phyloP scores from a whole-genome alignment of 2,329 filamentous ascomycete species.

The Chrysoporthe deuterocubensis region DNA sequence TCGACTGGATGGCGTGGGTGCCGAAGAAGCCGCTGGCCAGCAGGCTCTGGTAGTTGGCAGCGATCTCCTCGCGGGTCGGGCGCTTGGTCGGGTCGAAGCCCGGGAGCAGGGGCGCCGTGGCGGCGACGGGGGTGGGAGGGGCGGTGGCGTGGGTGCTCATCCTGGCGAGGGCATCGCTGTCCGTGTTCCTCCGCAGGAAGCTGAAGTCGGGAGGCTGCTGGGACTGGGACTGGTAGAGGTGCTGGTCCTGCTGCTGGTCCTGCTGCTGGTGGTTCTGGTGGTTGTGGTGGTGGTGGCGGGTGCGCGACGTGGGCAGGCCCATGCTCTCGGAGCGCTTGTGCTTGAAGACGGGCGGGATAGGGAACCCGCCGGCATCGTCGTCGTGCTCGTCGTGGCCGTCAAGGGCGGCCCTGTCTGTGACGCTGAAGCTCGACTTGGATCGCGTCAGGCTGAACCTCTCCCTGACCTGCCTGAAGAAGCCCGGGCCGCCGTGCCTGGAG shows the following conservation, averaged over 20 bases:
- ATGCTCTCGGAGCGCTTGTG: slow-evolving; percentile 28
- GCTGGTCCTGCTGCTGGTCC: background rate
- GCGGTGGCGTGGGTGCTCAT: slow-evolving; percentile 1
- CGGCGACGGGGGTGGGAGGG: background rate
- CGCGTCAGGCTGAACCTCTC: slow-evolving; percentile 37
- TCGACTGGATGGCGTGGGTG: slow-evolving; percentile 61
- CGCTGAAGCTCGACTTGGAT: slow-evolving; percentile 34
- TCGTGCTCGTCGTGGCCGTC: slow-evolving; percentile 20
- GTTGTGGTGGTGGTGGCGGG: no score
- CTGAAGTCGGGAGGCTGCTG: slow-evolving; percentile 2
- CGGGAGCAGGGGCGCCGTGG: slow-evolving; percentile 11
- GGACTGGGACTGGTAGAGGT: background rate
- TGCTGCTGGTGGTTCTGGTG: background rate
- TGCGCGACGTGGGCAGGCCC: slow-evolving; percentile 4
- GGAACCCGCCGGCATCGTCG: slow-evolving; percentile 5
- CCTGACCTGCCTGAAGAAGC: slow-evolving; percentile 30
- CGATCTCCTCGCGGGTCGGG: slow-evolving; percentile 53
- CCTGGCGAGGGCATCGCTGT: background rate
- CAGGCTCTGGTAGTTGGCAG: slow-evolving; percentile 61
- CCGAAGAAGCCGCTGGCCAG: slow-evolving; percentile 63
- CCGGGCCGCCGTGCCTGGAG: background rate
- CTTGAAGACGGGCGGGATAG: slow-evolving; percentile 26
- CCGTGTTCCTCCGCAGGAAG: background rate
- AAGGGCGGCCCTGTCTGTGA: slow-evolving; percentile 28
- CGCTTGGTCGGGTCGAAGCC: slow-evolving; percentile 33